phyloP scores from a whole-genome alignment of 2,329 filamentous ascomycete species.

The Macrophomina pseudophaseolina region DNA sequence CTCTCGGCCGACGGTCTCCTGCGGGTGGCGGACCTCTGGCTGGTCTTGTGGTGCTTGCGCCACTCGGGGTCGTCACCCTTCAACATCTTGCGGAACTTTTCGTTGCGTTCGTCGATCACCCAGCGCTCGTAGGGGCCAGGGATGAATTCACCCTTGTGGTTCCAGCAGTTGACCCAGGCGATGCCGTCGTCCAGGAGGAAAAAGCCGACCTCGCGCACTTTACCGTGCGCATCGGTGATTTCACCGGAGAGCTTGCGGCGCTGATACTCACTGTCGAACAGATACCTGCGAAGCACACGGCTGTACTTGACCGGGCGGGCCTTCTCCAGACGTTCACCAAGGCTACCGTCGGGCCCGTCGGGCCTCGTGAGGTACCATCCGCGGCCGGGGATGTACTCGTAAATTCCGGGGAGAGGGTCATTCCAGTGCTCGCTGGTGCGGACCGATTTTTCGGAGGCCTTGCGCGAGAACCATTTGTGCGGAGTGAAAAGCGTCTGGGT shows the following conservation, averaged over 20 bases:
- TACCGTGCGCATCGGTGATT: conserved; percentile 46
- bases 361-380: conserved; percentile 57
- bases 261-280: conserved; percentile 55
- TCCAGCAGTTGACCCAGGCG: conserved; percentile 58
- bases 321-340: conserved; percentile 34
- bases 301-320: conserved; percentile 52
- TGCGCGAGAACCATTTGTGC: conserved; percentile 53
- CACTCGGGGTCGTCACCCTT: conserved; percentile 45
- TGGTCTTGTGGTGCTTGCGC: conserved; percentile 17
- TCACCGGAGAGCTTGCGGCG: conserved; percentile 51
- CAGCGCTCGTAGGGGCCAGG: conserved; percentile 57
- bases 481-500: conserved; percentile 56
- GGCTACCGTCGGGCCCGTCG: conserved; percentile 42
- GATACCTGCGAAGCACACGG: conserved; percentile 55
- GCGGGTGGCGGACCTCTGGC: not conserved
- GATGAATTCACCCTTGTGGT: conserved; percentile 55
- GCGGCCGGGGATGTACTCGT: conserved; percentile 56
- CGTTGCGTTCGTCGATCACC: conserved; percentile 50
- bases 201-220: conserved; percentile 50
- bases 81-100: conserved; percentile 46
- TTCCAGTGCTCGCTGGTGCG: conserved; percentile 55
- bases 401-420: conserved; percentile 53
- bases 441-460: conserved; percentile 45
- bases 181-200: conserved; percentile 56
- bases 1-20: conserved; percentile 7